Percentiles rank a stretch among this genome's conserved stretches.
These are phyloP conservation scores for Rhipidocladum racemiflorum DNA, from an alignment of 176 grass and related monocot genomes.

Conservation along the genomic window DNA sequence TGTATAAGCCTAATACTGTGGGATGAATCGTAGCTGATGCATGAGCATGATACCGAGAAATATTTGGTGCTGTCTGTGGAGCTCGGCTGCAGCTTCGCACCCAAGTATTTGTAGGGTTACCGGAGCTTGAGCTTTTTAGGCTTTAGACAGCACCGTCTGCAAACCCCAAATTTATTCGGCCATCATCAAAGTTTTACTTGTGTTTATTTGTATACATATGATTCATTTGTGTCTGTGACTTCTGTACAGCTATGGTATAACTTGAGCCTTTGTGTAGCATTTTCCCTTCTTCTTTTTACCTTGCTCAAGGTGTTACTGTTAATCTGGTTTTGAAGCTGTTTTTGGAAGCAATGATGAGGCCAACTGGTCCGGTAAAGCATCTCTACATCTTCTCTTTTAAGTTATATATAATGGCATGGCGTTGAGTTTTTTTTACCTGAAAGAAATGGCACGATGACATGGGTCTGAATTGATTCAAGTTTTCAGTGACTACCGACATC, in stretches of 20 bases:
- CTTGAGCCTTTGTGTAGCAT: not conserved
- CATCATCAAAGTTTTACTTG: not conserved
- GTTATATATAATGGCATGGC: not conserved
- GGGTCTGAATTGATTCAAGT: not conserved
- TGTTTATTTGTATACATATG: slow-evolving; percentile 11
- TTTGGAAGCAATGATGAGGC: not conserved
- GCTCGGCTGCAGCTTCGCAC: not conserved
- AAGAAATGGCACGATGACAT: not conserved
- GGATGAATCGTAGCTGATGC: not conserved
- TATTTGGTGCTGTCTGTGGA: not conserved
- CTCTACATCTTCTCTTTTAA: not conserved
- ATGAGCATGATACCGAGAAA: not conserved
- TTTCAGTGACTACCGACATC: not conserved
- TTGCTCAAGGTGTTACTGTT: not conserved
- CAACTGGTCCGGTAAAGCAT: not conserved
- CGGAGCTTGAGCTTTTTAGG: not conserved
- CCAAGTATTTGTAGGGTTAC: not conserved
- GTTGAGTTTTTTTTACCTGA: not conserved
- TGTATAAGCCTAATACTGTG: not conserved
- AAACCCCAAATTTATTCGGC: not conserved
- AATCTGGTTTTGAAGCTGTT: not conserved
- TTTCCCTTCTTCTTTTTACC: not conserved
- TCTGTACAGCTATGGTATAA: slow-evolving; percentile 5
- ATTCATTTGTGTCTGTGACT: slow-evolving; percentile 9
- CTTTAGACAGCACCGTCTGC: not conserved